Conservation (phyloP, 805 yeast genomes). For the Maudiozyma turicensis region DNA sequence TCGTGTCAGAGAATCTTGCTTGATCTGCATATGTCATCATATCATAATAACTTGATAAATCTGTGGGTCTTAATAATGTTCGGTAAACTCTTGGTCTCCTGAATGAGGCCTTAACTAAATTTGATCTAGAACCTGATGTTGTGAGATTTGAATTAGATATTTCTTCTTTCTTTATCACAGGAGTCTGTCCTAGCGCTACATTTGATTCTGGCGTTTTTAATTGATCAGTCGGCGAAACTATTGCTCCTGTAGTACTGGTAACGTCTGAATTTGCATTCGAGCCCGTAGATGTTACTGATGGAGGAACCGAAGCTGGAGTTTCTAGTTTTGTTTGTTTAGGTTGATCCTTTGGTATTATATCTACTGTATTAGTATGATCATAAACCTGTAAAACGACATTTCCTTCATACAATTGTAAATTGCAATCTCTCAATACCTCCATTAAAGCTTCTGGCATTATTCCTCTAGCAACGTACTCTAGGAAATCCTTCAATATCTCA, state of each 20-base stretch:
- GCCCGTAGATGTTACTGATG: neutral
- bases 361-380: slow-evolving; percentile 60
- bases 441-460: slow-evolving; percentile 82
- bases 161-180: neutral
- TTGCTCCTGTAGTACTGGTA: no score
- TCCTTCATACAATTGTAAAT: slow-evolving; percentile 80
- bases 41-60: slow-evolving; percentile 74
- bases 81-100: slow-evolving; percentile 64
- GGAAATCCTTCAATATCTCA: slow-evolving; percentile 67
- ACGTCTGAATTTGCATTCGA: no score
- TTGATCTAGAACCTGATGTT: neutral
- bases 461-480: slow-evolving; percentile 69
- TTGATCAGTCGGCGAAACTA: neutral
- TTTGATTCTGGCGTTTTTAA: no score
- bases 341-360: slow-evolving; percentile 15
- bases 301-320: neutral
- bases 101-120: slow-evolving; percentile 5
- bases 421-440: slow-evolving; percentile 82
- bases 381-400: slow-evolving; percentile 76
- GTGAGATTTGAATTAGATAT: neutral
- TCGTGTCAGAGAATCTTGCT: slow-evolving; percentile 64
- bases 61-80: slow-evolving; percentile 72
- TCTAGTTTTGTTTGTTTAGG: neutral
- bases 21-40: slow-evolving; percentile 77
- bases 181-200: neutral